Percentiles rank a stretch among this genome's conserved stretches.
phyloP scores from a whole-genome alignment of 257 asterid genomes.

The Solanum sejunctum region DNA sequence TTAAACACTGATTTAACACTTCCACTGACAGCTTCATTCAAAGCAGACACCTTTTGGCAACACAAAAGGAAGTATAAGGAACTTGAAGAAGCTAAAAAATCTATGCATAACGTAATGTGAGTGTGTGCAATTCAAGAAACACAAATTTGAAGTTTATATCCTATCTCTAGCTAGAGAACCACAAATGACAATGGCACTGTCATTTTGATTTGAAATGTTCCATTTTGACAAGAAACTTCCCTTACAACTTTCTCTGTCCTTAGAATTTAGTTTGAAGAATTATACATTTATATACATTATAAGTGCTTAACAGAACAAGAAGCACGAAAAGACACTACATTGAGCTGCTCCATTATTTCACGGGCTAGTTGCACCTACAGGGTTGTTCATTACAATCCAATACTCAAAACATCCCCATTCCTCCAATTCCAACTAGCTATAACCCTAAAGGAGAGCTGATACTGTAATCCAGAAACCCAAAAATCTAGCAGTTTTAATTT shows the following conservation, averaged over 20 bases:
- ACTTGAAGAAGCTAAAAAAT: background rate
- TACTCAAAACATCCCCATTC: background rate
- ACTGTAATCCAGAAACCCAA: background rate
- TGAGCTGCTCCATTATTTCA: background rate
- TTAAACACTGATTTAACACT: conserved; percentile 81
- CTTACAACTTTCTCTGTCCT: background rate
- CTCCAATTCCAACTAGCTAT: background rate
- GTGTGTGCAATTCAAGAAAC: background rate
- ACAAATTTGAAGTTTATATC: background rate
- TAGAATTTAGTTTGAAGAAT: too few species aligned
- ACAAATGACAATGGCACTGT: background rate
- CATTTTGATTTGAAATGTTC: background rate
- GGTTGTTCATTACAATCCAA: background rate
- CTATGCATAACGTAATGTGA: background rate
- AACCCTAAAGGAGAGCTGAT: background rate
- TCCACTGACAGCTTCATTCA: conserved; percentile 85
- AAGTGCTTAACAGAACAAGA: background rate
- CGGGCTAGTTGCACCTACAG: background rate
- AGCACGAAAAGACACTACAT: background rate
- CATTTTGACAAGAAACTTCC: background rate
- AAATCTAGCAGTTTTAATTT: background rate
- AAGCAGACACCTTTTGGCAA: conserved; percentile 60
- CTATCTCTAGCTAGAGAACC: background rate
- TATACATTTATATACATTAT: background rate
- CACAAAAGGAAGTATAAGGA: background rate